These are phyloP conservation scores for Mycena citricolor DNA, from an alignment of 1,284 basidiomycete species.

Conservation along the genomic window DNA sequence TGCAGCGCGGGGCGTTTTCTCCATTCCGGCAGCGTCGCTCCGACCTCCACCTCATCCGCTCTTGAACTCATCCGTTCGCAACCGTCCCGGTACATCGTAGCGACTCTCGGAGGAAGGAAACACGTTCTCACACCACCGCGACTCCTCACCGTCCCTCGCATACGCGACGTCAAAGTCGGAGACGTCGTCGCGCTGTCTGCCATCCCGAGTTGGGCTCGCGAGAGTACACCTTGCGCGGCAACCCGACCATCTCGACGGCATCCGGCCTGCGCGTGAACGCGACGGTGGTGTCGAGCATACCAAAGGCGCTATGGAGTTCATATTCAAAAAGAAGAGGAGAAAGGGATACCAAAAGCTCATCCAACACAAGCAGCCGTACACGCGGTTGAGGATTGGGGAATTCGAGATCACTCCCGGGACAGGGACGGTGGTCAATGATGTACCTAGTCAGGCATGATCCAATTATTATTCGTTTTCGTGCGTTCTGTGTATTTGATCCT, in stretches of 20 bases:
- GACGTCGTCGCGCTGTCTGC: slow-evolving; percentile 83
- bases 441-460: slow-evolving; percentile 17
- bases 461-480: slow-evolving; percentile 1
- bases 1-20: slow-evolving; percentile 24
- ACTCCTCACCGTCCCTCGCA: slow-evolving; percentile 87
- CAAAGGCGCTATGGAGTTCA: slow-evolving; percentile 87
- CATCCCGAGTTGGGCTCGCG: slow-evolving; percentile 91
- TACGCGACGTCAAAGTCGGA: slow-evolving; percentile 81
- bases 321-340: slow-evolving; percentile 95
- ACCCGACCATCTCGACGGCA: slow-evolving; percentile 57
- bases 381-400: slow-evolving; percentile 81
- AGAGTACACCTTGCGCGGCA: slow-evolving; percentile 88
- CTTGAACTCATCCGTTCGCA: slow-evolving; percentile 74
- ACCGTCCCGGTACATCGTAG: slow-evolving; percentile 86
- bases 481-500: neutral
- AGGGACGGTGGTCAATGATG: slow-evolving; percentile 2
- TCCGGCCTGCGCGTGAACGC: slow-evolving; percentile 72
- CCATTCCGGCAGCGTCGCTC: slow-evolving; percentile 34
- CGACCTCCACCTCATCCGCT: slow-evolving; percentile 46
- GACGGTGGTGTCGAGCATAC: slow-evolving; percentile 96
- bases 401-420: slow-evolving; percentile 39
- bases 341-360: slow-evolving; percentile 84
- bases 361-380: slow-evolving; percentile 91
- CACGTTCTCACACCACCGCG: slow-evolving; percentile 90
- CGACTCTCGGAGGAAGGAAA: slow-evolving; percentile 84